Percentiles rank a stretch among this genome's conserved stretches.
Evolutionary conservation across 2,329 filamentous ascomycete genomes (phyloP).

Genomic region (Sarocladium strictum): DNA sequence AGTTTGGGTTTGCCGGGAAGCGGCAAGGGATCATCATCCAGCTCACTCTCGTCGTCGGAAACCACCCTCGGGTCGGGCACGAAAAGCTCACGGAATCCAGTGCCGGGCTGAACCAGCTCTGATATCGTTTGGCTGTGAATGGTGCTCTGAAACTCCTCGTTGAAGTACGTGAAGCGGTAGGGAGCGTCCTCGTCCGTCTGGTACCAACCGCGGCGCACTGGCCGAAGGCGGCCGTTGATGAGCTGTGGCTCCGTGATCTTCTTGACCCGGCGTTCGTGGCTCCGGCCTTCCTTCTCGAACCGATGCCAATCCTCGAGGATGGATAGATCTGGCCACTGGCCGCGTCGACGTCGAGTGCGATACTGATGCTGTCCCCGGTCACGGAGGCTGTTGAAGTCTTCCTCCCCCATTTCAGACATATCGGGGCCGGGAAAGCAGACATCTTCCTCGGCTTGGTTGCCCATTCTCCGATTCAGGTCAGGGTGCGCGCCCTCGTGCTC

Average conservation of each 20-base stretch:
- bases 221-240: slow-evolving; percentile 81
- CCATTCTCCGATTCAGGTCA: slow-evolving; percentile 19
- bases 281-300: slow-evolving; percentile 79
- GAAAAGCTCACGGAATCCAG: slow-evolving; percentile 82
- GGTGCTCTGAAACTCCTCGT: slow-evolving; percentile 91
- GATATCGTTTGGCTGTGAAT: slow-evolving; percentile 96
- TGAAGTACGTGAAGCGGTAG: slow-evolving; percentile 97
- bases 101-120: slow-evolving; percentile 79
- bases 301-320: slow-evolving; percentile 84
- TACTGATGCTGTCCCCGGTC: slow-evolving; percentile 35
- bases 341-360: slow-evolving; percentile 51
- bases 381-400: slow-evolving; percentile 46
- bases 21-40: slow-evolving; percentile 37
- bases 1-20: slow-evolving; percentile 18
- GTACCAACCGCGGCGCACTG: slow-evolving; percentile 76
- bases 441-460: slow-evolving; percentile 69
- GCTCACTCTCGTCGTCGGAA: slow-evolving; percentile 66
- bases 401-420: slow-evolving; percentile 74
- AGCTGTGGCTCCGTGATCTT: slow-evolving; percentile 91
- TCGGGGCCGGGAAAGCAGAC: slow-evolving; percentile 78
- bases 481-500: slow-evolving; percentile 17
- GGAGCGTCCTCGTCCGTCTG: slow-evolving; percentile 82
- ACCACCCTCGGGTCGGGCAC: slow-evolving; percentile 76
- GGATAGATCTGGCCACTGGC: slow-evolving; percentile 80
- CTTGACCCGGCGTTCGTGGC: slow-evolving; percentile 76